Evolutionary conservation across 768 basidiomycete species (phyloP).

Genomic region (Rhodotorula kratochvilovae): DNA sequence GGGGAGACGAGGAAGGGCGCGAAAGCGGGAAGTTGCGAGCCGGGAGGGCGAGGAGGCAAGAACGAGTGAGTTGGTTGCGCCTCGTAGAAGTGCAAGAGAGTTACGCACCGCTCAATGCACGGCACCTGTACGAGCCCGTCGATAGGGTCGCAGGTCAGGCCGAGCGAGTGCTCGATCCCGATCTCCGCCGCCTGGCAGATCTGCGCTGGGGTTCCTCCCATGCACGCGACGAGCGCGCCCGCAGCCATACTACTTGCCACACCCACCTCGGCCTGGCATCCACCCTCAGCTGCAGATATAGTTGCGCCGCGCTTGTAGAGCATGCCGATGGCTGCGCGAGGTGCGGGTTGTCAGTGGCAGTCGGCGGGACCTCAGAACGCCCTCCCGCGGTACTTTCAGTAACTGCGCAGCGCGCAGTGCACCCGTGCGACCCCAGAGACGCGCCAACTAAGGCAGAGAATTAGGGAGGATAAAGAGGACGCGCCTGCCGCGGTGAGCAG

Average conservation of each 20-base stretch:
- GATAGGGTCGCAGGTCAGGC: conserved; percentile 81
- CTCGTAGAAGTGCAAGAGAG: not conserved
- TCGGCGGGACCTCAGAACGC: too few species aligned
- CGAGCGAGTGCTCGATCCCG: conserved; percentile 63
- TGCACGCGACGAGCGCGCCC: conserved; percentile 86
- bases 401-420: too few species aligned
- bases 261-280: conserved; percentile 91
- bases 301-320: conserved; percentile 95
- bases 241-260: conserved; percentile 96
- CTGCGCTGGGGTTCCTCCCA: conserved; percentile 59
- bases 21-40: too few species aligned
- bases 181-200: conserved; percentile 54
- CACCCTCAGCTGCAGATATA: conserved; percentile 89
- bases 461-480: too few species aligned
- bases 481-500: conserved; percentile 74
- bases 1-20: not conserved
- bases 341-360: conserved; percentile 8
- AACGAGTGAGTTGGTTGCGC: not conserved
- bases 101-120: conserved; percentile 57
- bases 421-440: too few species aligned
- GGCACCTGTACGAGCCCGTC: conserved; percentile 88
- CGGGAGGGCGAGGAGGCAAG: not conserved
- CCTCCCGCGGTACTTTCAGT: too few species aligned
- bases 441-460: too few species aligned
- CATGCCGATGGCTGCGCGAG: conserved; percentile 67